A percentile compares a stretch with the other conserved stretches of the same genome.
Evolutionary conservation across 352 stramenopile species (phyloP).

Genomic region (Phytophthora cajani): DNA sequence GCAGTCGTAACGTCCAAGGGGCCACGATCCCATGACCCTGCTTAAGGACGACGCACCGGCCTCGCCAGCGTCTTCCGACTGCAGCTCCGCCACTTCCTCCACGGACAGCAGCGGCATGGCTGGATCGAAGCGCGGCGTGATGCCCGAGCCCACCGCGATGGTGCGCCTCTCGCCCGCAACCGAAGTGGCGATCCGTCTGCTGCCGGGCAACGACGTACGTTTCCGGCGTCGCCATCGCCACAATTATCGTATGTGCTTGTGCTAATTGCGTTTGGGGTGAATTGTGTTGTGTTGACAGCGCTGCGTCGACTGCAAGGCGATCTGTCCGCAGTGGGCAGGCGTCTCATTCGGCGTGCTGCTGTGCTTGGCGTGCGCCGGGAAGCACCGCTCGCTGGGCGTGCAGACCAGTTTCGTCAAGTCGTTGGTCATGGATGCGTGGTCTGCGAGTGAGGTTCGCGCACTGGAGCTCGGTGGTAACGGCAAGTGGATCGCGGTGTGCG

Average conservation of each 20-base stretch:
- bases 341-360: slow-evolving; percentile 87
- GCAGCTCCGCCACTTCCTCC: slow-evolving; percentile 22
- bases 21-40: slow-evolving; percentile 19
- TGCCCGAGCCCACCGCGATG: slow-evolving; percentile 27
- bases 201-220: slow-evolving; percentile 82
- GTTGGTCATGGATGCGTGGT: slow-evolving; percentile 82
- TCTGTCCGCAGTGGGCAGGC: slow-evolving; percentile 83
- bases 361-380: slow-evolving; percentile 76
- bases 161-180: slow-evolving; percentile 52
- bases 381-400: slow-evolving; percentile 83
- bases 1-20: slow-evolving; percentile 10
- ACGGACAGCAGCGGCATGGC: slow-evolving; percentile 13
- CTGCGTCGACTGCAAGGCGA: slow-evolving; percentile 81
- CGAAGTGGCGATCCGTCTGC: slow-evolving; percentile 65
- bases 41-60: slow-evolving; percentile 6
- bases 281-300: slow-evolving; percentile 40
- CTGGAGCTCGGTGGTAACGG: slow-evolving; percentile 82
- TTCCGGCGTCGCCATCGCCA: neutral
- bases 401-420: slow-evolving; percentile 88
- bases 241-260: neutral
- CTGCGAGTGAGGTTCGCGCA: slow-evolving; percentile 48
- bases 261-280: slow-evolving; percentile 5
- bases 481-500: slow-evolving; percentile 83
- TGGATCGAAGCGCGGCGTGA: slow-evolving; percentile 19
- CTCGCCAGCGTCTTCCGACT: slow-evolving; percentile 19